Evolutionary conservation across 164 flowering plant species (phyloP), one percentile per base, ranked within the genome.

Genomic region (Stephania cephalantha): DNA sequence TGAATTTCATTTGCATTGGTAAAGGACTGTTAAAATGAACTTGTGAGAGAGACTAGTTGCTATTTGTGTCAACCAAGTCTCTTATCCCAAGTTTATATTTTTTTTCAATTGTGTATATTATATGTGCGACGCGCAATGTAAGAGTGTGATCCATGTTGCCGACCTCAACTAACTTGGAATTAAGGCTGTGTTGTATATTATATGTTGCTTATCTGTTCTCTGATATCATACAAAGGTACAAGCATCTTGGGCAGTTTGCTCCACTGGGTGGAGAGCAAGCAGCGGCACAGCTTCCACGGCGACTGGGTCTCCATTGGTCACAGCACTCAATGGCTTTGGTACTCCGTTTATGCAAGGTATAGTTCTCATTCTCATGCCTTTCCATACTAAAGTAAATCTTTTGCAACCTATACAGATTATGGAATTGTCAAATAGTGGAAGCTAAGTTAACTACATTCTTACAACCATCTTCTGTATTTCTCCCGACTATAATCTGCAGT

Each of bases 261-360:
- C 97, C 97, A 20, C 70, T 95, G 67, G 98, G 97, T 71, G 98
- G 97, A 55, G 98, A 95, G 78, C 93, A 94, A 81, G 86, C 98
- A 53, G 98, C 97, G 29, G 95, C 95, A 2, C 92, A 93, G 71
- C 93, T 95, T 71, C 99, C 98, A n/a, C 20, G 98, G 99, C 8
- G 99, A 95, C 71, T 93, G 92, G 97, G 92, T 95, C 71, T 90
- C 96, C 2, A 90, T 91, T 18, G 98, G 99, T n/a, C 90, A 80
- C 29, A 91, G 98, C 85, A 72, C 83, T 11, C 97, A 94, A 80
- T 94, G 97, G 97, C 93, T 94, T 29, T 94, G 98, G 98, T 94
- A 92, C 75, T 95, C 99, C 72, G 92, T 95, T 3, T 93, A 95
- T 85, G 93, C 97, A 45, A 95, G 99, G 97, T 93, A 81, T 46